Conservation (phyloP, 1,284 basidiomycete genomes). For the Ustilago cynodontis region DNA sequence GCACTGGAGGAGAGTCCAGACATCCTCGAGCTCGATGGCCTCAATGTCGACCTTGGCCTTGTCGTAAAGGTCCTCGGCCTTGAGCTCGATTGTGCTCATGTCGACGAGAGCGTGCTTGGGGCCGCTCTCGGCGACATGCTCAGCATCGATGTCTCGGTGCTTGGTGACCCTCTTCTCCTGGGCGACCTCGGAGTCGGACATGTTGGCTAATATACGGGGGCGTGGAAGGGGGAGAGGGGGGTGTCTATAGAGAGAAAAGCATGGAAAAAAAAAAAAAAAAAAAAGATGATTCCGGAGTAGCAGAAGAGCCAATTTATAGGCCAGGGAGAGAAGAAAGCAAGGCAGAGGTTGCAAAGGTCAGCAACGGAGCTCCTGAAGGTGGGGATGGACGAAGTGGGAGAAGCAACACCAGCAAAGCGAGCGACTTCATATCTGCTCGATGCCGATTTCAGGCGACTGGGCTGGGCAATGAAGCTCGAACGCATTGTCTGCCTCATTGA, state of each 20-base stretch:
- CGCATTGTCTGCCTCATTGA: background rate
- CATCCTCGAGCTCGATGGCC: slow-evolving; percentile 94
- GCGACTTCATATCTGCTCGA: slow-evolving; percentile 13
- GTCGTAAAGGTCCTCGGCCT: slow-evolving; percentile 93
- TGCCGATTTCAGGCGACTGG: background rate
- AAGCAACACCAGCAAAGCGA: background rate
- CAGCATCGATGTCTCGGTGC: slow-evolving; percentile 59
- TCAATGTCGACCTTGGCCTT: slow-evolving; percentile 99
- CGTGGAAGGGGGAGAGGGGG: slow-evolving; percentile 3
- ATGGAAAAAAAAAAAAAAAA: slow-evolving; percentile 21
- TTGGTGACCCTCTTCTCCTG: slow-evolving; percentile 56
- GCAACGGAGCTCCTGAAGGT: slow-evolving; percentile 1
- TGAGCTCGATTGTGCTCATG: slow-evolving; percentile 79
- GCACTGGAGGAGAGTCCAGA: slow-evolving; percentile 94
- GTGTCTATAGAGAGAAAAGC: background rate
- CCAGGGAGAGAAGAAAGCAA: background rate
- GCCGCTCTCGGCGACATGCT: slow-evolving; percentile 50
- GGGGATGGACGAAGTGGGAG: slow-evolving; percentile 16
- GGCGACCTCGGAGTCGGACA: slow-evolving; percentile 35
- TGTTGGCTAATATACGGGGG: slow-evolving; percentile 18
- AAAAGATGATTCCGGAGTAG: slow-evolving; percentile 8
- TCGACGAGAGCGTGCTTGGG: slow-evolving; percentile 70
- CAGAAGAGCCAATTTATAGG: slow-evolving; percentile 11
- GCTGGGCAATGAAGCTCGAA: slow-evolving; percentile 15
- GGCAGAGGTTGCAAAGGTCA: slow-evolving; percentile 14